Base-by-base conservation (phyloP, 345 rosid species). In the Pistacia vera region DNA sequence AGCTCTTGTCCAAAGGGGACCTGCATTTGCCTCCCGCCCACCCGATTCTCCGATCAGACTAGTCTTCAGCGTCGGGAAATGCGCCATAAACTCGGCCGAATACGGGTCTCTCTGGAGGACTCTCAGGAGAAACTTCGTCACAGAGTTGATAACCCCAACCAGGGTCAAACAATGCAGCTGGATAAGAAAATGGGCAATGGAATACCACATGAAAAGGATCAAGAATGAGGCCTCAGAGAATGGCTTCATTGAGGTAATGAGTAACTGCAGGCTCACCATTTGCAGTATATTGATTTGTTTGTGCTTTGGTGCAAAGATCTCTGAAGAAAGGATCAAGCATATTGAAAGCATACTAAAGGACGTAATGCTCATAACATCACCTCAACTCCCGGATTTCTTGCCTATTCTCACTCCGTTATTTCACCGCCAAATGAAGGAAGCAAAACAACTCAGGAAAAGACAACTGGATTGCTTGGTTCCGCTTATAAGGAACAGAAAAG, bases 221-320 rank as follows among this genome's bases (percentile, higher is more conserved):
- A 75, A 84, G 71, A 83, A 59, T 0, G 95, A 93, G 79, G 78
- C 83, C 7, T 1, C 30, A 0, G 92, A 91, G 28, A 82, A 83
- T 14, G 97, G 97, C 13, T 83, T 65, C 11, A 93, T 96, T 0
- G 93, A 96, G 63, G 93, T 92, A 16, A 93, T 93, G 97, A 88
- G 79, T 11, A 84, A 85, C 20, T 92, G 97, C 30, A 80, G 98
- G 76, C 80, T 88, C 52, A 93, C 98, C 5, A 79, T 92, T 0
- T 93, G 99, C 58, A 91, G 97, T 82, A 77, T 92, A 57, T 77
- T 96, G 68, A 89, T 96, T 17, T 96, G 96, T 77, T 77, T 96
- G 13, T 96, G 99, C 76, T 91, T 96, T 22, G 98, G 99, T 1
- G 98, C 99, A 5, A 93, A 86, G 82, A 92, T 93, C 46, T 75